Conservation (phyloP, 2,329 filamentous ascomycete genomes). For the Cercospora zeina region DNA sequence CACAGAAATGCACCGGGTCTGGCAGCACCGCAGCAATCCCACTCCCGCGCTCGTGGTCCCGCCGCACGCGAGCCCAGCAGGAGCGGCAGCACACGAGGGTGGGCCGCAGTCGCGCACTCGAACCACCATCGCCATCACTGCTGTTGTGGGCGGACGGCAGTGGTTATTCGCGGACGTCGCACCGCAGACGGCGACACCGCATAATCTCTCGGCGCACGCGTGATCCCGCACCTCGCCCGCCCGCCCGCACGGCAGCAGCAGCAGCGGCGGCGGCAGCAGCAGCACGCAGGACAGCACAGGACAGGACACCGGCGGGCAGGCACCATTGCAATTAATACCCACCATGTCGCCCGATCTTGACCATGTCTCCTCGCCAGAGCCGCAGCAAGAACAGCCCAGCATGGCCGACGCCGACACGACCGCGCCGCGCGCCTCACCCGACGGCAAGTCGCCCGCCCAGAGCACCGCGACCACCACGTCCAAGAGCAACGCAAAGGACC, state of each 20-base stretch:
- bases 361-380: conserved; percentile 51
- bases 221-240: conserved; percentile 14
- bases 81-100: too few relatives aligned
- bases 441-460: conserved; percentile 40
- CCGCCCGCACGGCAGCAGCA: conserved; percentile 10
- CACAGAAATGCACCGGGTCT: conserved; percentile 16
- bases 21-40: conserved; percentile 16
- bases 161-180: conserved; percentile 19
- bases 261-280: conserved; percentile 45
- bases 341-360: conserved; percentile 55
- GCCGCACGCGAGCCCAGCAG: conserved; percentile 7
- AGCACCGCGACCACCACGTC: conserved; percentile 20
- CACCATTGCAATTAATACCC: conserved; percentile 34
- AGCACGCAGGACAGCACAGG: conserved; percentile 19
- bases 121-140: too few relatives aligned
- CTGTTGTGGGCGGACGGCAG: not conserved
- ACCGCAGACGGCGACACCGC: conserved; percentile 10
- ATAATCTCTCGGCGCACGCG: conserved; percentile 17
- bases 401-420: conserved; percentile 47
- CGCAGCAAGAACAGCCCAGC: conserved; percentile 43
- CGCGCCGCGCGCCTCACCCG: conserved; percentile 41
- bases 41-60: conserved; percentile 8
- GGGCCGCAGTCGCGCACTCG: not conserved
- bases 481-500: conserved; percentile 71
- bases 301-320: conserved; percentile 29